Conservation (phyloP, 345 rosid genomes). For the Salix brachista region DNA sequence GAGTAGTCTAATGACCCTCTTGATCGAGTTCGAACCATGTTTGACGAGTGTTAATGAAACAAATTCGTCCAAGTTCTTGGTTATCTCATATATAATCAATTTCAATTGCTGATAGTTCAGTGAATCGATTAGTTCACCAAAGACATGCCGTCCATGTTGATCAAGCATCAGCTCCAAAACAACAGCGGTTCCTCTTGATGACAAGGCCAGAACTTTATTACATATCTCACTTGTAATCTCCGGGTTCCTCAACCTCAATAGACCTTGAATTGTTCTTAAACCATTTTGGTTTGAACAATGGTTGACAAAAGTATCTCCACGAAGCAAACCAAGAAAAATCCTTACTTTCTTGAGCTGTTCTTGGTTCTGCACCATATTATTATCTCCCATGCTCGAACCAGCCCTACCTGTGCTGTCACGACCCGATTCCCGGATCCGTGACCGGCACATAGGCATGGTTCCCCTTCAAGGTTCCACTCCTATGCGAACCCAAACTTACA, state of each 20-base stretch:
- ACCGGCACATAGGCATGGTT: no score
- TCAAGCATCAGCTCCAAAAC: constrained; percentile 14
- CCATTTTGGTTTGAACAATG: not conserved
- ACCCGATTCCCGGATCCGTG: no score
- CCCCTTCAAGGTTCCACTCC: no score
- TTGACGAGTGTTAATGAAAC: not conserved
- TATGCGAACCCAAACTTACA: no score
- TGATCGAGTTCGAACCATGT: constrained; percentile 19
- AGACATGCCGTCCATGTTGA: constrained; percentile 15
- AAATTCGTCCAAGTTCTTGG: not conserved
- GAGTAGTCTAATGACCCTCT: constrained; percentile 12
- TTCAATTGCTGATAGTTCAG: constrained; percentile 7
- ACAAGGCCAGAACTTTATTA: not conserved
- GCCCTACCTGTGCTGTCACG: not conserved
- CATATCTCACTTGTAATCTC: not conserved
- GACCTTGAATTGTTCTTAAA: constrained; percentile 2
- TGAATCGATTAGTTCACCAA: constrained; percentile 15
- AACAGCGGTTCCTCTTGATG: not conserved
- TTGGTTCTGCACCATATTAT: not conserved
- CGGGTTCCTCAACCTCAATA: not conserved
- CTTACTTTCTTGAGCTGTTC: not conserved
- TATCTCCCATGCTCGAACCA: not conserved
- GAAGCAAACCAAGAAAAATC: not conserved
- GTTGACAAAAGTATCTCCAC: no score
- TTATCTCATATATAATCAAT: not conserved